Percentiles rank a stretch among this genome's conserved stretches.
Conservation (phyloP, 1,284 basidiomycete genomes). For the Apiotrichum sp. region DNA sequence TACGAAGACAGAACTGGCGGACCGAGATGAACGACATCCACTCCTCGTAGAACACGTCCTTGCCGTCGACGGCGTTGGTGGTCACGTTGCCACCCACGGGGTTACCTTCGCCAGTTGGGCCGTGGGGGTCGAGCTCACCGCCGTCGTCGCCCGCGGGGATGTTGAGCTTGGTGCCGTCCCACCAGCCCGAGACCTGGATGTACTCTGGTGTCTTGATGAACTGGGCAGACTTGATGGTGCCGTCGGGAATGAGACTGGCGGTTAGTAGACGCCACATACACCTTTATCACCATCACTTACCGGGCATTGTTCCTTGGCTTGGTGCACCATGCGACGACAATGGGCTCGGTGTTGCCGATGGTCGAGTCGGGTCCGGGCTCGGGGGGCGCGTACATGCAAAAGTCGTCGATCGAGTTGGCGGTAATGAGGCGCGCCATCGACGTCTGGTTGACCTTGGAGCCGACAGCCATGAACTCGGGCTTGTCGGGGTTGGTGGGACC, state of each 20-base stretch:
- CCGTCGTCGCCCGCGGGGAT: slow-evolving; percentile 48
- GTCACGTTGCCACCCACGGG: slow-evolving; percentile 52
- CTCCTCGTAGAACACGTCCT: slow-evolving; percentile 51
- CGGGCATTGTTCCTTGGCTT: background rate
- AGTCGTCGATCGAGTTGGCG: slow-evolving; percentile 42
- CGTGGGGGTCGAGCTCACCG: slow-evolving; percentile 49
- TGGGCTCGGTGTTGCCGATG: slow-evolving; percentile 38
- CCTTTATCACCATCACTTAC: too few species aligned
- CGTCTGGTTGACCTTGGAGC: slow-evolving; percentile 42
- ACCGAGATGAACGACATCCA: slow-evolving; percentile 47
- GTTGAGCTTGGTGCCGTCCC: slow-evolving; percentile 43
- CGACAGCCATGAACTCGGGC: slow-evolving; percentile 25
- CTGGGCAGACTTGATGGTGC: slow-evolving; percentile 15
- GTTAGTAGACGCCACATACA: too few species aligned
- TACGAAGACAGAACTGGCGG: slow-evolving; percentile 44
- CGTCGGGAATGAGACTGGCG: too few species aligned
- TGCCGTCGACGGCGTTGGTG: slow-evolving; percentile 43
- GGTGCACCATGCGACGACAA: slow-evolving; percentile 25
- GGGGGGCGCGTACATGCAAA: slow-evolving; percentile 38
- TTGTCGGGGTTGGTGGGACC: slow-evolving; percentile 35
- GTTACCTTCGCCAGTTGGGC: slow-evolving; percentile 47
- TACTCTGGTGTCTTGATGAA: slow-evolving; percentile 41
- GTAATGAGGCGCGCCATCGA: slow-evolving; percentile 40
- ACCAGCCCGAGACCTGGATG: slow-evolving; percentile 50
- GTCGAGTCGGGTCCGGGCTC: slow-evolving; percentile 28